Percentiles rank a stretch among this genome's conserved stretches.
phyloP scores from a whole-genome alignment of 208 protist species.

The Acanthamoeba lugdunensis region DNA sequence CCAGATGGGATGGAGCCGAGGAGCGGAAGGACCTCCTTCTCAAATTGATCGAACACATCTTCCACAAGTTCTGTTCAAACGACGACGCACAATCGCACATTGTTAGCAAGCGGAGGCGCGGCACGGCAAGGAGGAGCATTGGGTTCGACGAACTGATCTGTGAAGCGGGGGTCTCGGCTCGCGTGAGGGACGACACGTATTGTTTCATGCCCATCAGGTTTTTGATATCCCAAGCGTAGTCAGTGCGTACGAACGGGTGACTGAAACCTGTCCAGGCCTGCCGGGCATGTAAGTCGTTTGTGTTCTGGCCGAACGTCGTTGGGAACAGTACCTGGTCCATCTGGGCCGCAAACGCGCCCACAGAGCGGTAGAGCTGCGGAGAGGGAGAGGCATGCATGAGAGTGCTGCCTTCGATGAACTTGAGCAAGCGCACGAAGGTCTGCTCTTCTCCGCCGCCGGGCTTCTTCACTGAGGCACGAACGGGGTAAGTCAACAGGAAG shows the following conservation, averaged over 20 bases:
- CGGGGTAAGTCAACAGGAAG: not conserved
- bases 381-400: not conserved
- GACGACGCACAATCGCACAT: not conserved
- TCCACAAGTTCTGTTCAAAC: slow-evolving; percentile 30
- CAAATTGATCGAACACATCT: slow-evolving; percentile 40
- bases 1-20: not conserved
- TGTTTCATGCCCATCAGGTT: slow-evolving; percentile 49
- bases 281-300: too few relatives aligned
- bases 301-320: too few relatives aligned
- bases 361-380: not conserved
- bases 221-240: slow-evolving; percentile 43
- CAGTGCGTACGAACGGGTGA: slow-evolving; percentile 11
- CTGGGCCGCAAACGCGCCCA: not conserved
- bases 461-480: not conserved
- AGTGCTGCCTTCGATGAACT: slow-evolving; percentile 1
- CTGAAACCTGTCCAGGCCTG: not conserved
- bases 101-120: not conserved
- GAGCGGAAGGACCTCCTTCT: slow-evolving; percentile 39
- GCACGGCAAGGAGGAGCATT: not conserved
- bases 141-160: not conserved
- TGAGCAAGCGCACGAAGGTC: slow-evolving; percentile 5
- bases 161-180: not conserved
- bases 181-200: not conserved
- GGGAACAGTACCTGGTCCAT: not conserved
- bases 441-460: not conserved